Conservation (phyloP, 2,329 filamentous ascomycete genomes). For the Aureobasidium namibiae region DNA sequence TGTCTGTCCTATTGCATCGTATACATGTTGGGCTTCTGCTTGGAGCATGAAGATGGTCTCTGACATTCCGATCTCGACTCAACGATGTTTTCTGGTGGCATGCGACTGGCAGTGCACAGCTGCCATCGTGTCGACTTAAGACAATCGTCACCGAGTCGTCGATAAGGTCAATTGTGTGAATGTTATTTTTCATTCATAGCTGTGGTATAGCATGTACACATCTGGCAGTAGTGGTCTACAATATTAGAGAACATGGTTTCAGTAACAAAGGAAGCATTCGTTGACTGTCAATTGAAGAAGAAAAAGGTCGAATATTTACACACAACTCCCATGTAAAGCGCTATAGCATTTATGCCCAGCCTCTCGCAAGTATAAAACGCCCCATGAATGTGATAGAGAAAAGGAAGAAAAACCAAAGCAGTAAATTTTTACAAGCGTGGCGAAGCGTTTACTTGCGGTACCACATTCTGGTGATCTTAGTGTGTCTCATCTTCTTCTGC, state of each 20-base stretch:
- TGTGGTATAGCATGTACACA: background rate
- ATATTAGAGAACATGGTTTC: background rate
- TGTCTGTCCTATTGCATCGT: too few relatives aligned
- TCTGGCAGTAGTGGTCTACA: background rate
- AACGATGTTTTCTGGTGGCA: too few relatives aligned
- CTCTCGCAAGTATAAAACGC: constrained; percentile 6
- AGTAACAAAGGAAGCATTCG: constrained; percentile 1
- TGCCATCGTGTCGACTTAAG: too few relatives aligned
- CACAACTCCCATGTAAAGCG: constrained; percentile 1
- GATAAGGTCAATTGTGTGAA: background rate
- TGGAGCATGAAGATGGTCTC: too few relatives aligned
- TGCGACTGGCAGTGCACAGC: too few relatives aligned
- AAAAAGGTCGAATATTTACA: constrained; percentile 8
- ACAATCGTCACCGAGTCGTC: too few relatives aligned
- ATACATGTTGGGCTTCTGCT: too few relatives aligned
- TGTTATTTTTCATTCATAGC: background rate
- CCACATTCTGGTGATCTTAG: constrained; percentile 47
- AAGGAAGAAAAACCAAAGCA: background rate
- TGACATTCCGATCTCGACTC: too few relatives aligned
- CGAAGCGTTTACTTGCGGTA: constrained; percentile 37
- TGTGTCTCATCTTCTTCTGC: constrained; percentile 64
- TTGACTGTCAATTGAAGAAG: background rate
- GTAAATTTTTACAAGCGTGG: background rate
- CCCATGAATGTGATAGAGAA: background rate
- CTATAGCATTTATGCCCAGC: constrained; percentile 8